Percentiles rank a stretch among this genome's conserved stretches.
Evolutionary conservation across 495 filamentous ascomycete species (phyloP).

Genomic region (Hyaloscypha bicolor): DNA sequence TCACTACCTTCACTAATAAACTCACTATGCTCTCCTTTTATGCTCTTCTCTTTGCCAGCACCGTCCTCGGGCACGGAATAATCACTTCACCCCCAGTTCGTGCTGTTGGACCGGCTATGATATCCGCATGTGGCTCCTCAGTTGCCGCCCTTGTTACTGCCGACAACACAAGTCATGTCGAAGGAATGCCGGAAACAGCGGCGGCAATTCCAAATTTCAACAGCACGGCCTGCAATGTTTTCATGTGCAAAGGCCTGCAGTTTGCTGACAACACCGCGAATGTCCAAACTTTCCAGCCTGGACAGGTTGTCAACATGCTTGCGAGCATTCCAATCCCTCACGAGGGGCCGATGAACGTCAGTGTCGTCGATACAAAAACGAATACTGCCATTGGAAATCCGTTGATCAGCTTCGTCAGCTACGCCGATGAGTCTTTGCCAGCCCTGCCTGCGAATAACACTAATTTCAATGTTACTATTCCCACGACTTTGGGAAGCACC

Average conservation of each 20-base stretch:
- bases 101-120: slow-evolving; percentile 52
- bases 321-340: slow-evolving; percentile 61
- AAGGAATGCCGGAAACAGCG: slow-evolving; percentile 56
- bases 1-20: no score
- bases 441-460: slow-evolving; percentile 57
- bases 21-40: no score
- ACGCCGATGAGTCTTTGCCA: slow-evolving; percentile 48
- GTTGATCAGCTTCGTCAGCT: slow-evolving; percentile 54
- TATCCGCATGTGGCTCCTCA: slow-evolving; percentile 52
- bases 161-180: slow-evolving; percentile 57
- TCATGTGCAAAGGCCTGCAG: slow-evolving; percentile 63
- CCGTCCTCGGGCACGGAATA: slow-evolving; percentile 55
- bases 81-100: slow-evolving; percentile 51
- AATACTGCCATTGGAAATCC: slow-evolving; percentile 55
- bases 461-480: slow-evolving; percentile 67
- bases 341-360: slow-evolving; percentile 67
- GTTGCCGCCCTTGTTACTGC: slow-evolving; percentile 49
- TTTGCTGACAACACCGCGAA: slow-evolving; percentile 47
- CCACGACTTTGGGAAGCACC: slow-evolving; percentile 53
- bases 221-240: slow-evolving; percentile 48
- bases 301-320: slow-evolving; percentile 16
- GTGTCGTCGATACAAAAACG: slow-evolving; percentile 65
- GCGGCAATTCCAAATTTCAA: slow-evolving; percentile 42
- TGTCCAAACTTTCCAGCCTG: slow-evolving; percentile 17
- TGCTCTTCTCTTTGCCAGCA: slow-evolving; percentile 23